These are phyloP conservation scores for Neolentinus lepideus DNA, from an alignment of 1,284 basidiomycete species.

Conservation along the genomic window DNA sequence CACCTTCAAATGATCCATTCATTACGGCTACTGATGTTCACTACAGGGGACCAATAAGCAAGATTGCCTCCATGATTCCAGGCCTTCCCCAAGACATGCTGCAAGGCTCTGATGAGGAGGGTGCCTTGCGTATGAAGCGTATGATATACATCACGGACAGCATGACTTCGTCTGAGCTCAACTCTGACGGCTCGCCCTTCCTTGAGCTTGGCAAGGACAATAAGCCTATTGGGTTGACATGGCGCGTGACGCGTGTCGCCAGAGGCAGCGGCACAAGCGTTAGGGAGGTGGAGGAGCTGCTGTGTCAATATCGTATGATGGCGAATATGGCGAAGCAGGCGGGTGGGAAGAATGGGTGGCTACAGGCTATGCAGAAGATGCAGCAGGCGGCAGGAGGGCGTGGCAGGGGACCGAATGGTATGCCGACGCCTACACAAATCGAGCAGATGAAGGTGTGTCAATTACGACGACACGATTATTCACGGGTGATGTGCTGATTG, in stretches of 20 bases:
- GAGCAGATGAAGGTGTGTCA: constrained; percentile 76
- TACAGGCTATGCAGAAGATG: constrained; percentile 88
- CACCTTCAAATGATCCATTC: constrained; percentile 4
- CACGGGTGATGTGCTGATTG: constrained; percentile 7
- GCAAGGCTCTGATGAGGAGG: constrained; percentile 89
- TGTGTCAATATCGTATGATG: constrained; percentile 97
- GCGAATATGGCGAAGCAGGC: constrained; percentile 96
- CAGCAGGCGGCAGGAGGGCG: constrained; percentile 80
- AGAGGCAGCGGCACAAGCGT: constrained; percentile 94
- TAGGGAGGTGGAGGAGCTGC: constrained; percentile 92
- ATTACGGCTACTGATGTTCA: constrained; percentile 1
- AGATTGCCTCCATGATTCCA: constrained; percentile 99
- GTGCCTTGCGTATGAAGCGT: constrained; percentile 86
- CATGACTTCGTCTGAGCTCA: constrained; percentile 91
- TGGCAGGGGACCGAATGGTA: constrained; percentile 76
- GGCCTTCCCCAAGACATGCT: constrained; percentile 89
- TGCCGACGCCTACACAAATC: constrained; percentile 89
- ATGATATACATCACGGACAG: constrained; percentile 99
- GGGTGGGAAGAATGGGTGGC: constrained; percentile 93
- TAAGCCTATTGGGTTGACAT: constrained; percentile 77
- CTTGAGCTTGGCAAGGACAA: constrained; percentile 81
- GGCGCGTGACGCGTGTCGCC: constrained; percentile 86
- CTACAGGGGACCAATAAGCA: constrained; percentile 89
- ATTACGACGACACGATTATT: constrained; percentile 4
- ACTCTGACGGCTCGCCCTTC: constrained; percentile 92